Evolutionary conservation across 2,329 filamentous ascomycete genomes (phyloP), one percentile per base, ranked within the genome.

Genomic region (Colletotrichum noveboracense): DNA sequence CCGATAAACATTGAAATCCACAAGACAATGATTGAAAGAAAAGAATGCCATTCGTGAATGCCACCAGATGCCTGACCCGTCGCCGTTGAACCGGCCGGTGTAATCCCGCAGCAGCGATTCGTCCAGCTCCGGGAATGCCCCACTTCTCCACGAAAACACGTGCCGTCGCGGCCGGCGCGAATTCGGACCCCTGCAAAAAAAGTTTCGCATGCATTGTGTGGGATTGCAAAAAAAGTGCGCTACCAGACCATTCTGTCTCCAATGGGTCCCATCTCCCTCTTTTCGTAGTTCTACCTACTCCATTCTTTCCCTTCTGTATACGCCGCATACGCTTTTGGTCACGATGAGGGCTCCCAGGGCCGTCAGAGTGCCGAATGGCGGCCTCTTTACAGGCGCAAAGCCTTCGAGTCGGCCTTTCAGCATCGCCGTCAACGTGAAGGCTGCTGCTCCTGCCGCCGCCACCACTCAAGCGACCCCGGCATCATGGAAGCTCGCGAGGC

Each of bases 311-410:
- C 38, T 70, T 48, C 66, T 67, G 32, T 65, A 38, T 28, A 52
- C 69, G 30, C 58, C 58, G 34, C 70, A n/a, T 65, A 66, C 24
- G 61, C 43, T 48, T 55, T 71, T 76, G 72, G 73, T 76, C 81
- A 84, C 79, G 71, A 86, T 86, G 85, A 86, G 83, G 81, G 84
- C 82, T 78, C 81, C 83, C 71, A 81, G 82, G 80, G 80, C 83
- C 75, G 80, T 80, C 81, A 85, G 85, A 82, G 86, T 85, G 85
- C 85, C 85, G 78, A 85, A 82, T 79, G 82, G 84, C 80, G 84
- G 82, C 81, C 81, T 86, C 79, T 70, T 84, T 55, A 76, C 79
- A 62, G 81, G 82, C 74, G 77, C 79, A 26, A 80, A 79, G 77
- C 80, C 81, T 76, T 71, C 76, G 61, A 80, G 77, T 77, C 79